phyloP scores from a whole-genome alignment of 768 basidiomycete genomes.

The Amanita thiersii region DNA sequence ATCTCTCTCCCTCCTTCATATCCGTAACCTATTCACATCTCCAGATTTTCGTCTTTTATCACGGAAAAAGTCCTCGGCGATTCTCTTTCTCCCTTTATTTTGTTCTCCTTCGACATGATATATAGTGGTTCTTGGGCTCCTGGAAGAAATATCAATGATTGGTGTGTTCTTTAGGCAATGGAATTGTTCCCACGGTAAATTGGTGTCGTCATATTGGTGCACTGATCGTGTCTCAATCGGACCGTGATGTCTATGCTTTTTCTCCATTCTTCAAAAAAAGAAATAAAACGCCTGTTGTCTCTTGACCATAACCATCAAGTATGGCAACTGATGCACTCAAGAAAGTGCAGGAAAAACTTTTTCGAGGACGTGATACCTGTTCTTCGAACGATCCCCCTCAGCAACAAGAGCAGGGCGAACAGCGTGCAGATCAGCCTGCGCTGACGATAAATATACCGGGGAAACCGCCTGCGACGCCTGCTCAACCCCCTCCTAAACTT shows the following conservation, averaged over 20 bases:
- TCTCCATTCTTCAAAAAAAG: too few species aligned
- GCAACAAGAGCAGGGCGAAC: slow-evolving; percentile 9
- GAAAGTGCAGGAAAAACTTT: slow-evolving; percentile 70
- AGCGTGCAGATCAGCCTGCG: slow-evolving; percentile 23
- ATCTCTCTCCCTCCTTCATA: background rate
- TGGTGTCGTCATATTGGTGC: slow-evolving; percentile 7
- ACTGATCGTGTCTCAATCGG: background rate
- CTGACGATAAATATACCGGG: slow-evolving; percentile 63
- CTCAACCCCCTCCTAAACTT: slow-evolving; percentile 38
- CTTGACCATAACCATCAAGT: slow-evolving; percentile 7
- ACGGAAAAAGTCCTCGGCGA: too few species aligned
- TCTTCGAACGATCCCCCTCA: slow-evolving; percentile 11
- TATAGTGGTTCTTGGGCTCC: too few species aligned
- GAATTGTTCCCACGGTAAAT: too few species aligned
- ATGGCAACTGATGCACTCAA: slow-evolving; percentile 41
- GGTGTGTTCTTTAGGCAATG: too few species aligned
- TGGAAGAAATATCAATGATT: too few species aligned
- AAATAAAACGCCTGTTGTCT: too few species aligned
- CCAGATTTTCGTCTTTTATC: background rate
- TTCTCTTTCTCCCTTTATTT: too few species aligned
- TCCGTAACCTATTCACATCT: background rate
- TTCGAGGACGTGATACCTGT: slow-evolving; percentile 31
- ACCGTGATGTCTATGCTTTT: too few species aligned
- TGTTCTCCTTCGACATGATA: too few species aligned
- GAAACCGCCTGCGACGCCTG: slow-evolving; percentile 31